Percentiles rank a stretch among this genome's conserved stretches.
phyloP scores from a whole-genome alignment of 1,139 yeast species.

The Yamadazyma siamensis region DNA sequence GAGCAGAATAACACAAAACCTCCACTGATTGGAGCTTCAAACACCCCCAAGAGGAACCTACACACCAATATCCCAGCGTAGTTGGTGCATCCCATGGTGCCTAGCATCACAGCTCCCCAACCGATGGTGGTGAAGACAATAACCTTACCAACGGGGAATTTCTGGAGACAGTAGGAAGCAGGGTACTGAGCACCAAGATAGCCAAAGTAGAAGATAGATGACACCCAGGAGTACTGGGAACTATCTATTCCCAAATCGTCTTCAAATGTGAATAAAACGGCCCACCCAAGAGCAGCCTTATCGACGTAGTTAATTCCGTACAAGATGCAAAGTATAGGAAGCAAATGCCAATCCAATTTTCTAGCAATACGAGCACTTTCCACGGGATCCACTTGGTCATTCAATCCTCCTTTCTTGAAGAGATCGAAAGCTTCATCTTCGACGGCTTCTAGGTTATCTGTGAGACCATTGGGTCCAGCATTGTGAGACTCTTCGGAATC shows the following conservation, averaged over 20 bases:
- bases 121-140: slow-evolving; percentile 10
- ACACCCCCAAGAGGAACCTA: slow-evolving; percentile 16
- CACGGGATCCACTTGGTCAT: slow-evolving; percentile 13
- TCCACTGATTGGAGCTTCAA: slow-evolving; percentile 9
- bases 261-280: slow-evolving; percentile 39
- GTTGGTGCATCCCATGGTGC: slow-evolving; percentile 12
- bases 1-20: slow-evolving; percentile 12
- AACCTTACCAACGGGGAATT: slow-evolving; percentile 14
- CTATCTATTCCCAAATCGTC: slow-evolving; percentile 16
- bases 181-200: slow-evolving; percentile 14
- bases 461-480: not conserved
- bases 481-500: slow-evolving; percentile 1
- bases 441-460: slow-evolving; percentile 2
- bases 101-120: slow-evolving; percentile 15
- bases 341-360: slow-evolving; percentile 20
- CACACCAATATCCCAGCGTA: slow-evolving; percentile 12
- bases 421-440: slow-evolving; percentile 12
- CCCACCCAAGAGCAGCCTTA: slow-evolving; percentile 21
- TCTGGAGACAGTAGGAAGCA: slow-evolving; percentile 14
- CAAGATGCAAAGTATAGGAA: slow-evolving; percentile 13
- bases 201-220: slow-evolving; percentile 17
- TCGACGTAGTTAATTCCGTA: slow-evolving; percentile 17
- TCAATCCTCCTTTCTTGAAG: slow-evolving; percentile 13
- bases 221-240: slow-evolving; percentile 17
- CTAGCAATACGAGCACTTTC: slow-evolving; percentile 15